Evolutionary conservation across 768 basidiomycete genomes (phyloP).

Genomic region (Boletellus ananas): DNA sequence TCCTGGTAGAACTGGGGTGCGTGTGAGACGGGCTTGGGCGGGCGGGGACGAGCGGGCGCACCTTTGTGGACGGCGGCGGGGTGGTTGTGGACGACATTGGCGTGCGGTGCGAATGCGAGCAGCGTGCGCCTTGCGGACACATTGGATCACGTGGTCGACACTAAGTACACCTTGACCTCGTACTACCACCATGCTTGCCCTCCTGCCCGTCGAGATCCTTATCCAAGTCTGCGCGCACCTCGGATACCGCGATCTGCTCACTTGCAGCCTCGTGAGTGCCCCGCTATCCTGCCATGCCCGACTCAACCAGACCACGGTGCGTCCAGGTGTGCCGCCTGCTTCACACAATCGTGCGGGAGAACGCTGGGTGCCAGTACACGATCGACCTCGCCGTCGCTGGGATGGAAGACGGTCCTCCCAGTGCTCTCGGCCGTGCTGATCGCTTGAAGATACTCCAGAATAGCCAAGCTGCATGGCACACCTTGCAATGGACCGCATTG

Average conservation of each 20-base stretch:
- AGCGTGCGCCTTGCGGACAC: background rate
- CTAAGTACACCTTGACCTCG: background rate
- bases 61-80: slow-evolving; percentile 33
- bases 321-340: slow-evolving; percentile 36
- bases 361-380: slow-evolving; percentile 36
- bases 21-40: background rate
- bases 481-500: slow-evolving; percentile 34
- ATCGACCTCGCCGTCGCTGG: slow-evolving; percentile 46
- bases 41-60: slow-evolving; percentile 1
- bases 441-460: slow-evolving; percentile 39
- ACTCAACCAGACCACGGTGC: background rate
- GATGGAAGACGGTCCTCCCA: slow-evolving; percentile 37
- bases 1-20: slow-evolving; percentile 56
- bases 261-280: slow-evolving; percentile 27
- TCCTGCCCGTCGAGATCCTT: slow-evolving; percentile 25
- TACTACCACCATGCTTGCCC: slow-evolving; percentile 5
- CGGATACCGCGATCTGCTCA: slow-evolving; percentile 21
- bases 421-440: slow-evolving; percentile 25
- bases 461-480: slow-evolving; percentile 38
- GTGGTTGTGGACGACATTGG: slow-evolving; percentile 28
- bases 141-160: slow-evolving; percentile 20
- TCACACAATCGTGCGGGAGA: slow-evolving; percentile 23
- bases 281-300: background rate
- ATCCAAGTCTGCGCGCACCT: slow-evolving; percentile 20
- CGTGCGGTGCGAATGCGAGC: background rate